Base-by-base conservation (phyloP, 2,329 filamentous ascomycete species). In the Cordyceps militaris region DNA sequence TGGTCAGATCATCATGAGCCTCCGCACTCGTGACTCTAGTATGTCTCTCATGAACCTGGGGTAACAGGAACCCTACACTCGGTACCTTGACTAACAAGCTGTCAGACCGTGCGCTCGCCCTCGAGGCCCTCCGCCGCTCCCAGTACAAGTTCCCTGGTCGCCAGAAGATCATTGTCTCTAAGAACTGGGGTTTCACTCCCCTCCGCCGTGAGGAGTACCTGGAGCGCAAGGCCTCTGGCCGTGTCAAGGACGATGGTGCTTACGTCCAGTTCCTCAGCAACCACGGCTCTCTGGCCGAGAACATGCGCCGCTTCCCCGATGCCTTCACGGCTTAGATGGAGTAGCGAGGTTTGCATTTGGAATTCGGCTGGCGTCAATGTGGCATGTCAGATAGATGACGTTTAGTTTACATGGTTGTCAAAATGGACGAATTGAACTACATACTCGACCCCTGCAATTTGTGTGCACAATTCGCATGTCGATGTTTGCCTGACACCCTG, bases 141-240 rank as follows among this genome's bases (percentile, higher is more conserved):
- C 94, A 97, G 88, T 97, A 97, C 91, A 99, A 97, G 89, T 99
- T 99, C 90, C 94, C 94, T 68, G 94, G 94, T 79, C 93, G 94
- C 81, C 94, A 99, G 86, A 99, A 99, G 91, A 97, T 99, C 83
- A 97, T 99, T 73, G 88, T 97, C 81, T 95, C 89, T 84, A 99
- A 97, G 91, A 99, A 99, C 87, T 99, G 94, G 94, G 94, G 94
- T 70, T 99, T 99, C 89, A 99, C 94, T 64, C 92, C 92, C 74
- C 90, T 99, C 71, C 88, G 91, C 73, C 92, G 94, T 71, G 94
- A 97, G 70, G 94, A 99, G 79, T 99, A 97, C 83, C 82, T 96
- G 74, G 85, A 91, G 79, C 89, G 93, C 83, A 95, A 96, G 86
- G 84, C 91, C 74, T 88, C 87, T 72, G 94, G 94, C 75, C 87